Conservation (phyloP, 768 basidiomycete genomes). For the Strobilomyces confusus region DNA sequence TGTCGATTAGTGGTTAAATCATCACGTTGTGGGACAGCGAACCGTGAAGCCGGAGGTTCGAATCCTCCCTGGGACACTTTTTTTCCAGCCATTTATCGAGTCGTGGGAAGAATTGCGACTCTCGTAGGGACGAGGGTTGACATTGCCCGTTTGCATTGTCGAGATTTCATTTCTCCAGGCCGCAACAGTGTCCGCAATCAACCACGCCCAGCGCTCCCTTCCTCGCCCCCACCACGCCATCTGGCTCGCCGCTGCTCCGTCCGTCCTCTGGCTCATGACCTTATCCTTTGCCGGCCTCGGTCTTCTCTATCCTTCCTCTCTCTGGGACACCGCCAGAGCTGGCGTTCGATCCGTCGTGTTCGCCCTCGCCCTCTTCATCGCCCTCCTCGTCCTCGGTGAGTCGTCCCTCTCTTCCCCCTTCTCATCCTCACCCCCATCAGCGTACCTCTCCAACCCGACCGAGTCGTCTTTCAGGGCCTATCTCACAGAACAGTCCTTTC, state of each 20-base stretch:
- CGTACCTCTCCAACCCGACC: constrained; percentile 91
- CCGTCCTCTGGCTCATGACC: constrained; percentile 58
- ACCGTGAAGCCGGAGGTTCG: constrained; percentile 41
- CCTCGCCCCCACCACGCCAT: constrained; percentile 34
- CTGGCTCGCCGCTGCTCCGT: constrained; percentile 33
- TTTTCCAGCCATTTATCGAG: constrained; percentile 1
- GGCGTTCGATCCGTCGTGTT: constrained; percentile 72
- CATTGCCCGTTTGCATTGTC: constrained; percentile 4
- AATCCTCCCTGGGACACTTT: constrained; percentile 34
- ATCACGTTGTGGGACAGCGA: constrained; percentile 37
- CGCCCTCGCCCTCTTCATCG: constrained; percentile 61
- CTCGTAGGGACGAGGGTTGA: constrained; percentile 4
- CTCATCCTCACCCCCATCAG: constrained; percentile 38
- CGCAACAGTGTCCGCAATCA: constrained; percentile 42
- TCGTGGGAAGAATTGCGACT: constrained; percentile 26
- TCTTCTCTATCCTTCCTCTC: constrained; percentile 54
- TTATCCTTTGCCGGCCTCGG: constrained; percentile 61
- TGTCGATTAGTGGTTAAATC: constrained; percentile 46
- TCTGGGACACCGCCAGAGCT: constrained; percentile 51
- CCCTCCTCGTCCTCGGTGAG: constrained; percentile 71
- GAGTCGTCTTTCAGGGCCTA: constrained; percentile 92
- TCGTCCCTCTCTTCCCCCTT: not conserved
- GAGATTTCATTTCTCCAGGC: constrained; percentile 1
- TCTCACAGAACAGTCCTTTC: constrained; percentile 96
- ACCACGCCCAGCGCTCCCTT: constrained; percentile 25